Base-by-base conservation (phyloP, 331 rosid species). In the Malus hybrid region DNA sequence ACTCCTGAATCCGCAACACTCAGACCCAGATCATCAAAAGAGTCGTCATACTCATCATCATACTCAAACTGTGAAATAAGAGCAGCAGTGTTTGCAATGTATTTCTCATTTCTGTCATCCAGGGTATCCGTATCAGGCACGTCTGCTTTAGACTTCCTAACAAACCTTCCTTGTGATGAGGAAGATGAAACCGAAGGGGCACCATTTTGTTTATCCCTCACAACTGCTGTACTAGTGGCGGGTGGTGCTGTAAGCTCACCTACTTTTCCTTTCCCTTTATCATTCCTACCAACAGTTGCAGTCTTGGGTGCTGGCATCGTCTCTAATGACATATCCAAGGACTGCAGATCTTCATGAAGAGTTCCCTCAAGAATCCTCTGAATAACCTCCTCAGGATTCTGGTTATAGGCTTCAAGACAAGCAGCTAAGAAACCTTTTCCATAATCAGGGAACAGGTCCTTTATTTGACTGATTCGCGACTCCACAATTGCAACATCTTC, bases 1-100 rank as follows among this genome's bases (percentile, higher is more conserved):
- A 86, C 67, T 63, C 93, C 93, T 31, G 92, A 82, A 65, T 95
- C 99, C 5, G 83, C 97, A 32, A 95, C 88, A 46, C 97, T 95
- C 61, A 95, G 83, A 82, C 99, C 99, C 67, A 95, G 87, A 75
- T 95, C 97, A 83, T 95, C 99, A 44, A 92, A 95, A 65, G 99
- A 95, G 83, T 95, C 97, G 10, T 95, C 97, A 24, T 95, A 95
- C 82, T 95, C 99, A 39, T 95, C 99, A n/a, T 95, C 99, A 73
- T 92, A 95, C 82, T 95, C 99, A 72, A 86, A 95, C 69, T 90
- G 91, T 32, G 83, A 89, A 81, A 86, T 48, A 42, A 85, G 76
- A 46, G 91, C 85, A 72, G 90, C 89, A 70, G 86, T 86, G 65
- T 70, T 89, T 16, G 75, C 85, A 61, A 79, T 18, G 81, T 84